Percentiles rank a stretch among this genome's conserved stretches.
Evolutionary conservation across 371 early-diverging fungal species (phyloP).

Genomic region (Mortierella sp.): DNA sequence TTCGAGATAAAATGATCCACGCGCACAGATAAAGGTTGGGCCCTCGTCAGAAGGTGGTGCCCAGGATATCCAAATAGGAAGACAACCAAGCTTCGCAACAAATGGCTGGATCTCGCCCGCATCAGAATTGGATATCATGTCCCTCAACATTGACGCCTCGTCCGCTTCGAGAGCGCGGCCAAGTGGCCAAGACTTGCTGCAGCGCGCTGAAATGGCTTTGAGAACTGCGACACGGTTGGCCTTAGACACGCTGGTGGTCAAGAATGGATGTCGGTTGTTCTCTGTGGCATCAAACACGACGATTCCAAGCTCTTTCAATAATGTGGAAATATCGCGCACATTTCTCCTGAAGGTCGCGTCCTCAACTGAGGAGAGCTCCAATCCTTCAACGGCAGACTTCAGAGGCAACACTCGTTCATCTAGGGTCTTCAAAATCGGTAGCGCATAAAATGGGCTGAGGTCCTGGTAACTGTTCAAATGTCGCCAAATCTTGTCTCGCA

Average conservation of each 20-base stretch:
- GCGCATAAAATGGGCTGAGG: conserved; percentile 1
- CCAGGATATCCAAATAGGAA: conserved; percentile 20
- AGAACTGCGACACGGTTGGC: no score
- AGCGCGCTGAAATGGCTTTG: no score
- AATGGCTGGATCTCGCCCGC: not conserved
- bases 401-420: not conserved
- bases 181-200: no score
- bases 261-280: no score
- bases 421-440: conserved; percentile 6
- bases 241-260: no score
- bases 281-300: no score
- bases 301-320: no score
- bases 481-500: not conserved
- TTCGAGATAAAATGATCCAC: conserved; percentile 4
- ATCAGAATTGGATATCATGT: not conserved
- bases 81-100: not conserved
- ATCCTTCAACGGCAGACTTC: not conserved
- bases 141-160: no score
- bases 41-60: not conserved
- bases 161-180: no score
- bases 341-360: no score
- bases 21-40: conserved; percentile 6
- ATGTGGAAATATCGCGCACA: no score
- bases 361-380: no score
- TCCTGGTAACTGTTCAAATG: not conserved